Evolutionary conservation across 108 stramenopile species (phyloP), one percentile per base, ranked within the genome.

Genomic region (Cyclotella baltica): DNA sequence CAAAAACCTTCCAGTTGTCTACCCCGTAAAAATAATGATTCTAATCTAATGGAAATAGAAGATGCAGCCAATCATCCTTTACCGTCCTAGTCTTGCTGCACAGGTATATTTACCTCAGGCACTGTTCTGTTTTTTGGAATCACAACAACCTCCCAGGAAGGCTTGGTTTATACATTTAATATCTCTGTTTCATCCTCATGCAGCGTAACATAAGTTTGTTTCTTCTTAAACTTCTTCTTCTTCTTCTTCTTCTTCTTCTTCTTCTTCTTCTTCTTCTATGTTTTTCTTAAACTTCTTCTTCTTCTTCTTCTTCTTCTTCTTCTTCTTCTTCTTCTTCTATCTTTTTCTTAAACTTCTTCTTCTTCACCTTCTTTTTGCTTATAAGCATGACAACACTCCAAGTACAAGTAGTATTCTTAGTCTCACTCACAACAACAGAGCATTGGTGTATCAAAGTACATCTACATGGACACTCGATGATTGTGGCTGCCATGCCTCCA

Each of bases 401-500:
- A 16, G 73, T n/a, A n/a, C n/a, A n/a, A n/a, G n/a, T n/a, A n/a
- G n/a, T 81, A 22, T 81, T 73, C 35, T 52, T 75, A 8, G 74
- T 71, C 62, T 81, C 81, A 57, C 75, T 64, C 46, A 81, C 64
- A 28, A 81, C 64, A 22, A 81, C 68, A 50, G 74, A 61, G 18
- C 81, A n/a, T 22, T 28, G 5, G 11, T 48, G 51, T 15, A 65
- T 46, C 36, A 81, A 64, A 61, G 74, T 61, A 25, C 80, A 67
- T 36, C 74, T 68, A 4, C 74, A 81, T n/a, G 81, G 74, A 50
- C 81, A 81, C 31, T 51, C 31, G 33, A 71, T 43, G 19, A 81
- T 75, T 22, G 56, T 81, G 15, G 48, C 74, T 19, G 74, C 29
- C 81, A 81, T 81, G 16, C 81, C 81, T n/a, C 66, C 74, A 40